Conservation (phyloP, 352 stramenopile species). For the Globisporangium viniferum region DNA sequence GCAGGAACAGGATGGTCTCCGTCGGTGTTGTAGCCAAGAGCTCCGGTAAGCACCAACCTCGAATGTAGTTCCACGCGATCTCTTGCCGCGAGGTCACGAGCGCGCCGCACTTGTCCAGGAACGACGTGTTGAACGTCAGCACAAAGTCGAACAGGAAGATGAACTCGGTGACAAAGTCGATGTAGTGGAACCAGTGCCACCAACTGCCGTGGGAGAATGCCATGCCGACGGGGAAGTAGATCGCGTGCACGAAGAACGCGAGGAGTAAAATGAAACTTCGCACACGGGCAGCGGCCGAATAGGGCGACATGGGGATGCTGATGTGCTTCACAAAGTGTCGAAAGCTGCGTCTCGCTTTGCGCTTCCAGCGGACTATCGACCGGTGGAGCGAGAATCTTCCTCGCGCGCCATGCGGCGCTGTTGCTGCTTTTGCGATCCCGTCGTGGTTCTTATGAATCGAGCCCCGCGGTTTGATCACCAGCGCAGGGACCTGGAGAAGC, state of each 20-base stretch:
- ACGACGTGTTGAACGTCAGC: constrained; percentile 33
- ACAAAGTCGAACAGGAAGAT: constrained; percentile 24
- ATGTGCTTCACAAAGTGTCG: background rate
- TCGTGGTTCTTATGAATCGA: background rate
- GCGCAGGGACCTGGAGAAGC: background rate
- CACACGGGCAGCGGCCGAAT: constrained; percentile 24
- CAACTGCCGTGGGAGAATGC: constrained; percentile 25
- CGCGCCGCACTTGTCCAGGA: constrained; percentile 22
- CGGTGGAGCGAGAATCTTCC: constrained; percentile 8
- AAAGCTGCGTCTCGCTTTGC: background rate
- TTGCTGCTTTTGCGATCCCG: background rate
- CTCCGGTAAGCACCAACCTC: constrained; percentile 24
- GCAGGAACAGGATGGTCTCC: background rate
- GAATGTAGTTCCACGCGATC: constrained; percentile 27
- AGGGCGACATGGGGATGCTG: constrained; percentile 30
- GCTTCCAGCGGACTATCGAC: background rate
- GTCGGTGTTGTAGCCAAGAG: background rate
- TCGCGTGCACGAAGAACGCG: constrained; percentile 24
- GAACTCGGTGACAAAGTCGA: constrained; percentile 14
- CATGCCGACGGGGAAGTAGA: constrained; percentile 35
- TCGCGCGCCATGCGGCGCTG: background rate
- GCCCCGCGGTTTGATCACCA: constrained; percentile 5
- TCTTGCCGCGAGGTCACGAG: constrained; percentile 21
- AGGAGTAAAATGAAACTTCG: constrained; percentile 25
- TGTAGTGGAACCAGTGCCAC: background rate